phyloP scores from a whole-genome alignment of 352 stramenopile genomes.

The Globisporangium echinulatum region DNA sequence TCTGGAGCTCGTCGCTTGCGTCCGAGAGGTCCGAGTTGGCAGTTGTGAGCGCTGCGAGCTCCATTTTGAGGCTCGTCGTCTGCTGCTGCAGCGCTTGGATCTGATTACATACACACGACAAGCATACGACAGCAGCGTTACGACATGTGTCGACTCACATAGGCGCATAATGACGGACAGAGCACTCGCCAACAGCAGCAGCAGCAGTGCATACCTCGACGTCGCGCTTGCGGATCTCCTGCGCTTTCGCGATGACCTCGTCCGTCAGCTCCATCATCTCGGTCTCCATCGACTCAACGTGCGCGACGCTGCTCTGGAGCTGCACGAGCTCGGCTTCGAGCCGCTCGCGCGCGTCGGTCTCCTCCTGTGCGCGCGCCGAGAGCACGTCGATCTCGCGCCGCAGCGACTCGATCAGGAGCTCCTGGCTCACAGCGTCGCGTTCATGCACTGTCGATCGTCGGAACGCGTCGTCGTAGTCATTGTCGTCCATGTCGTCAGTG shows the following conservation, averaged over 20 bases:
- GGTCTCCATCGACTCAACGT: constrained; percentile 65
- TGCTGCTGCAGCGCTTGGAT: constrained; percentile 50
- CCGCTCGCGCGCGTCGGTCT: constrained; percentile 46
- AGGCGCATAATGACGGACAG: neutral
- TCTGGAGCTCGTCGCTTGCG: constrained; percentile 30
- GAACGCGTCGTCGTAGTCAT: constrained; percentile 18
- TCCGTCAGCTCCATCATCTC: constrained; percentile 77
- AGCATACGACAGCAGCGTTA: neutral
- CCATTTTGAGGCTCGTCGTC: constrained; percentile 34
- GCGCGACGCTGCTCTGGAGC: constrained; percentile 47
- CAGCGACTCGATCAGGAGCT: constrained; percentile 64
- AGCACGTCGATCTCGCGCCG: constrained; percentile 62
- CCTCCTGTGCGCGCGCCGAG: constrained; percentile 49
- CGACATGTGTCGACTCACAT: neutral
- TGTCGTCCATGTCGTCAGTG: neutral
- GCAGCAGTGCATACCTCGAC: constrained; percentile 24
- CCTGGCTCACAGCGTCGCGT: constrained; percentile 47
- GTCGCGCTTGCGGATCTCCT: constrained; percentile 57
- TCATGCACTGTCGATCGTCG: constrained; percentile 54
- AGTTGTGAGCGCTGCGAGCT: constrained; percentile 37
- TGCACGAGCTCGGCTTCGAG: constrained; percentile 56
- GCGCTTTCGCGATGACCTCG: constrained; percentile 68
- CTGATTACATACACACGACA: constrained; percentile 2
- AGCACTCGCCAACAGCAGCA: neutral
- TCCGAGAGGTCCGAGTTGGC: constrained; percentile 41